Percentiles rank a stretch among this genome's conserved stretches.
Conservation (phyloP, 2,329 filamentous ascomycete species). For the Botrytis galanthina region DNA sequence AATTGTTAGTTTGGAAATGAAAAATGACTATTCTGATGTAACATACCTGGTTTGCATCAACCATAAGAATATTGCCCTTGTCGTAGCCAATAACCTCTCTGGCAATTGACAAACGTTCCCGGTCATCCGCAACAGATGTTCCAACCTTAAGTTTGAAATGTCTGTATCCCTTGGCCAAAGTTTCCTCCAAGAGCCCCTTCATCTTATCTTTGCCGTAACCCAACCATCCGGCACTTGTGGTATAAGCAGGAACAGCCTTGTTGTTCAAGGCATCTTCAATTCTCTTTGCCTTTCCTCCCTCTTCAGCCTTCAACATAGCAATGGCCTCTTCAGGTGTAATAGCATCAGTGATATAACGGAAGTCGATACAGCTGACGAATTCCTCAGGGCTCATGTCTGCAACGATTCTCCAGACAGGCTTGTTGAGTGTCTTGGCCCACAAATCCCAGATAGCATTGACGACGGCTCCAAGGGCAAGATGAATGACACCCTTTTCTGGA, state of each 20-base stretch:
- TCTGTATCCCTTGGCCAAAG: slow-evolving; percentile 70
- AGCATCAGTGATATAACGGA: slow-evolving; percentile 93
- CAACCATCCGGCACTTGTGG: slow-evolving; percentile 88
- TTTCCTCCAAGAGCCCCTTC: slow-evolving; percentile 70
- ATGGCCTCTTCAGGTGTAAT: slow-evolving; percentile 82
- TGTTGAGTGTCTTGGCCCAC: slow-evolving; percentile 83
- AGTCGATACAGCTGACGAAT: slow-evolving; percentile 85
- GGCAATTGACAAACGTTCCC: slow-evolving; percentile 67
- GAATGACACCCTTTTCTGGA: slow-evolving; percentile 90
- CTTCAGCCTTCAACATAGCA: slow-evolving; percentile 62
- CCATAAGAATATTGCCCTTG: slow-evolving; percentile 72
- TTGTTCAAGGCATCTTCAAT: slow-evolving; percentile 70
- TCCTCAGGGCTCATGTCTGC: slow-evolving; percentile 88
- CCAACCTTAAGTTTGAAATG: slow-evolving; percentile 95
- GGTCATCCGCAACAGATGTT: slow-evolving; percentile 68
- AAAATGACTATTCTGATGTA: slow-evolving; percentile 21
- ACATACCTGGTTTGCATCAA: slow-evolving; percentile 80
- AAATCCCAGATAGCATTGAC: slow-evolving; percentile 93
- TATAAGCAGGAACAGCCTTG: slow-evolving; percentile 83
- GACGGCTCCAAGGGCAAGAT: slow-evolving; percentile 83
- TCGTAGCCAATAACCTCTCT: slow-evolving; percentile 80
- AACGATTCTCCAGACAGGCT: slow-evolving; percentile 88
- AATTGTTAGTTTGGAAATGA: neutral
- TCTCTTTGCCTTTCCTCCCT: slow-evolving; percentile 65
- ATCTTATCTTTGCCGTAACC: slow-evolving; percentile 88